These are phyloP conservation scores for Candida alai DNA, from an alignment of 805 yeast genomes.

Conservation along the genomic window DNA sequence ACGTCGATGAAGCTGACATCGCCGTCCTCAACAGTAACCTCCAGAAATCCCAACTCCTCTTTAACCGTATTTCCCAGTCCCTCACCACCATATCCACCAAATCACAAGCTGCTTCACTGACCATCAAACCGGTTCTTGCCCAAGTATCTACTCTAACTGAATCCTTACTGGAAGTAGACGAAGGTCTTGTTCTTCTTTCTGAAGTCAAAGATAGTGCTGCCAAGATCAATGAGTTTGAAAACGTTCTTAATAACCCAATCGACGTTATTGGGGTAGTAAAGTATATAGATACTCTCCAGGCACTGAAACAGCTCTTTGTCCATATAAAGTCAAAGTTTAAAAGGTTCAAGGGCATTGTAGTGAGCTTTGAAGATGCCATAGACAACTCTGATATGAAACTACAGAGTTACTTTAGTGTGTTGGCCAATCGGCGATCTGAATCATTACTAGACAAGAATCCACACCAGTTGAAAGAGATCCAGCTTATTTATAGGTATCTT, in stretches of 20 bases:
- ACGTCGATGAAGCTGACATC: conserved; percentile 78
- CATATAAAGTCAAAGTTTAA: conserved; percentile 40
- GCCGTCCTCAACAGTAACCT: conserved; percentile 77
- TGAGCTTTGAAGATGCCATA: conserved; percentile 54
- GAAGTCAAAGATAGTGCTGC: conserved; percentile 52
- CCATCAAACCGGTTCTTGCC: conserved; percentile 69
- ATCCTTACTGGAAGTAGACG: conserved; percentile 55
- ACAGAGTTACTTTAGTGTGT: conserved; percentile 28
- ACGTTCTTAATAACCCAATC: conserved; percentile 27
- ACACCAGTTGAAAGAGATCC: conserved; percentile 32
- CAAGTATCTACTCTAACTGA: conserved; percentile 55
- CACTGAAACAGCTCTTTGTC: conserved; percentile 44
- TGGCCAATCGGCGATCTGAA: conserved; percentile 4
- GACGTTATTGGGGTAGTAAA: conserved; percentile 39
- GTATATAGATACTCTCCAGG: conserved; percentile 27
- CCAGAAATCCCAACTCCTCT: conserved; percentile 51
- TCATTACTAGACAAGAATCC: conserved; percentile 24
- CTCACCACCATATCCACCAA: conserved; percentile 50
- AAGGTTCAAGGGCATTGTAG: conserved; percentile 65
- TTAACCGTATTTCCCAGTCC: conserved; percentile 52
- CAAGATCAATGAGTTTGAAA: conserved; percentile 38
- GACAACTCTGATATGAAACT: conserved; percentile 54
- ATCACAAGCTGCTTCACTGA: conserved; percentile 52
- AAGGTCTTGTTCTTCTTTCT: conserved; percentile 47
- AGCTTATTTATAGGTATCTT: conserved; percentile 46